Conservation (phyloP, 805 yeast genomes). For the Ogataea ramenticola region DNA sequence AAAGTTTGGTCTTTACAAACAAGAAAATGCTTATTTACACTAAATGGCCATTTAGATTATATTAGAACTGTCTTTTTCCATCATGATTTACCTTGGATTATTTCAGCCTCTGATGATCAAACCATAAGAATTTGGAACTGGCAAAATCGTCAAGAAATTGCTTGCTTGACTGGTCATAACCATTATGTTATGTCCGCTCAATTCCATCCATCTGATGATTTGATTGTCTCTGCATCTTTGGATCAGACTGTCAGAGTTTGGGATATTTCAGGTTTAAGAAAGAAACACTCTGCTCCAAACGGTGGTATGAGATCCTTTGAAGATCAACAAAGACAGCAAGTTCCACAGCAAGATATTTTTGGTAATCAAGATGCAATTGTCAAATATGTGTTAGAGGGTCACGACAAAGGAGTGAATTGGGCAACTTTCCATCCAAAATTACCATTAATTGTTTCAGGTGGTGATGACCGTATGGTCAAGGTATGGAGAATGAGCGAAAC, state of each 20-base stretch:
- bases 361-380: slow-evolving; percentile 93
- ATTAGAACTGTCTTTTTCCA: slow-evolving; percentile 93
- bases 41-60: slow-evolving; percentile 91
- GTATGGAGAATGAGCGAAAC: slow-evolving; percentile 97
- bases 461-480: slow-evolving; percentile 92
- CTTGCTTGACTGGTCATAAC: slow-evolving; percentile 95
- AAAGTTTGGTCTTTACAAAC: slow-evolving; percentile 95
- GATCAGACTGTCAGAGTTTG: slow-evolving; percentile 99
- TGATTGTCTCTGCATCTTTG: slow-evolving; percentile 90
- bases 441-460: slow-evolving; percentile 91
- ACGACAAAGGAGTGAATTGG: slow-evolving; percentile 98
- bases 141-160: slow-evolving; percentile 97
- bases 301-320: slow-evolving; percentile 37
- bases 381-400: slow-evolving; percentile 94
- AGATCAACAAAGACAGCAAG: slow-evolving; percentile 52
- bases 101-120: slow-evolving; percentile 95
- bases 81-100: slow-evolving; percentile 94
- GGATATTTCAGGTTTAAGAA: slow-evolving; percentile 94
- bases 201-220: slow-evolving; percentile 92
- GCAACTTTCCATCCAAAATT: slow-evolving; percentile 96
- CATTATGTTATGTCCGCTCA: slow-evolving; percentile 98
- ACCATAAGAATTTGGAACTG: slow-evolving; percentile 99
- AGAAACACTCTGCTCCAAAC: slow-evolving; percentile 80
- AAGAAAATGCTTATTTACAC: slow-evolving; percentile 84
- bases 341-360: slow-evolving; percentile 86